Conservation (phyloP, 1,139 yeast genomes). For the Schwanniomyces etchellsii region DNA sequence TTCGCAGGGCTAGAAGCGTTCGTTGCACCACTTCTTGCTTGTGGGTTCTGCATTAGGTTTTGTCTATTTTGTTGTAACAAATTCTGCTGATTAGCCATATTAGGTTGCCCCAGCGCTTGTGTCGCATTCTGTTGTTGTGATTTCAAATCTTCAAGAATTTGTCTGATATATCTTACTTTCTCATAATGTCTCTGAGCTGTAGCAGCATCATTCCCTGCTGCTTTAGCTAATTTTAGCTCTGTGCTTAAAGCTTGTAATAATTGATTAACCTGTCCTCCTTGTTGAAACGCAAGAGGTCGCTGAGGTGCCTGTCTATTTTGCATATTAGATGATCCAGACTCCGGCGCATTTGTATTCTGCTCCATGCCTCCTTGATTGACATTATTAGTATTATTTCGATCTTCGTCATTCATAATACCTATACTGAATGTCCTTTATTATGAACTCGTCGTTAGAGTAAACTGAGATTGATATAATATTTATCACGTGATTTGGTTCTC, state of each 20-base stretch:
- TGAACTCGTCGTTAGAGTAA: no score
- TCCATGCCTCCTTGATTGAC: slow-evolving; percentile 4
- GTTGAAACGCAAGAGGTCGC: slow-evolving; percentile 35
- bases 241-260: slow-evolving; percentile 54
- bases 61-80: slow-evolving; percentile 9
- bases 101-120: slow-evolving; percentile 18
- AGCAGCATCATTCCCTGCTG: slow-evolving; percentile 47
- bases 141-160: slow-evolving; percentile 37
- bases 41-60: slow-evolving; percentile 14
- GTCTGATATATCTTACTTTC: slow-evolving; percentile 64
- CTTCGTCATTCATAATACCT: background rate
- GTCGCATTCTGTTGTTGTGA: slow-evolving; percentile 28
- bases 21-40: slow-evolving; percentile 6
- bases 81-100: slow-evolving; percentile 9
- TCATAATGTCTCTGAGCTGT: slow-evolving; percentile 65
- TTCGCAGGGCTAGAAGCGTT: slow-evolving; percentile 7
- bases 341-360: slow-evolving; percentile 2
- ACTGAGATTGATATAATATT: background rate
- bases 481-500: slow-evolving; percentile 4
- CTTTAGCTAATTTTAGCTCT: slow-evolving; percentile 60
- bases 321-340: slow-evolving; percentile 2
- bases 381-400: slow-evolving; percentile 2
- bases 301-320: slow-evolving; percentile 6
- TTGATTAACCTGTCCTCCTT: slow-evolving; percentile 54
- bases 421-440: no score